Conservation (phyloP, 306 rosid species). For the barrel medic (Medicago truncatula) region MtrunA17r5.0-ANR NC_053043.1:23697001-23697500, state of each 20-base stretch:
- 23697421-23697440: not conserved
- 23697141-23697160: conserved; percentile 93
- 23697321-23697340: conserved; percentile 8
- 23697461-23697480: conserved; percentile 87
- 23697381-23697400: conserved; percentile 85
- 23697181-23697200: conserved; percentile 53
- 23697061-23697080: conserved; percentile 40
- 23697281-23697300: conserved; percentile 25
- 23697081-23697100: conserved; percentile 86
- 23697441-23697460: conserved; percentile 34
- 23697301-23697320: conserved; percentile 18
- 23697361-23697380: conserved; percentile 91
- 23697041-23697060: conserved; percentile 31
- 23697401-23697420: conserved; percentile 77
- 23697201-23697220: conserved; percentile 25
- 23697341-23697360: conserved; percentile 64
- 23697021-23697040: conserved; percentile 26
- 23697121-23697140: conserved; percentile 91
- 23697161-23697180: conserved; percentile 98
- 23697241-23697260: not conserved
- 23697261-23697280: not conserved
- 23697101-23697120: conserved; percentile 85
- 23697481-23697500: conserved; percentile 97
- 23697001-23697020: conserved; percentile 18
- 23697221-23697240: conserved; percentile 23